Base-by-base conservation (phyloP, 1,284 basidiomycete genomes). In the Heterobasidion parviporum region DNA sequence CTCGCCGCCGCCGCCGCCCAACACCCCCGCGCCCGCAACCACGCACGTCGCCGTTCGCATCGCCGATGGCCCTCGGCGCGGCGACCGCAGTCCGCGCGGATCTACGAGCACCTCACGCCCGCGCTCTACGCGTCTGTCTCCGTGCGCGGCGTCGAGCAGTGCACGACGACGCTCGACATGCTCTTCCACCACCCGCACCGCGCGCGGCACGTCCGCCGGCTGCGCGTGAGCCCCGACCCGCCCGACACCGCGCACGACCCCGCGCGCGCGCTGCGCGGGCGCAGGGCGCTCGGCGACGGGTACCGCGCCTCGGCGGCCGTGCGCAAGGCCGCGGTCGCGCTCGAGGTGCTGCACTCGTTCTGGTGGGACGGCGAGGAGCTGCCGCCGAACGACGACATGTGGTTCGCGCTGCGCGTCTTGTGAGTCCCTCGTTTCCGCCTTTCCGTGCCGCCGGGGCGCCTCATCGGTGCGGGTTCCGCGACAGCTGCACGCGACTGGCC, bases 361-460 rank as follows among this genome's bases (percentile, higher is more conserved):
- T 69, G 78, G 35, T 89, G 86, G 86, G 82, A 83, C 58, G 83
- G 77, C 4, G 81, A 85, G 54, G 85, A 86, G 62, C 68, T 80
- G 36, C 78, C 85, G 2, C 78, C 75, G 41, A 72, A 80, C 58
- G 87, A 89, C 60, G 80, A 84, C 59, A 83, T 89, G 82, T 89
- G 86, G 86, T 78, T 83, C 58, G 79, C 81, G 55, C 71, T 89
- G 60, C 78, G 83, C 41, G 67, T 77, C 56, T 80, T 78, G 87
- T 88, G 65, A 63, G 79, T 71, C 20, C 35, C 20, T 44, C 8
- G 15, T 15, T 8, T 4, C 10, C 4, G 26, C 46, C 8, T 16
- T 16, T 47, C 10, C 14, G 46, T 18, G 12, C 6, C 38, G n/a
- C n/a, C 38, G 18, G 18, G 45, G 14, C 18, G 9, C 10, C 10